These are phyloP conservation scores for Aureobasidium sp. DNA, from an alignment of 2,329 filamentous ascomycete genomes.

Conservation along the genomic window DNA sequence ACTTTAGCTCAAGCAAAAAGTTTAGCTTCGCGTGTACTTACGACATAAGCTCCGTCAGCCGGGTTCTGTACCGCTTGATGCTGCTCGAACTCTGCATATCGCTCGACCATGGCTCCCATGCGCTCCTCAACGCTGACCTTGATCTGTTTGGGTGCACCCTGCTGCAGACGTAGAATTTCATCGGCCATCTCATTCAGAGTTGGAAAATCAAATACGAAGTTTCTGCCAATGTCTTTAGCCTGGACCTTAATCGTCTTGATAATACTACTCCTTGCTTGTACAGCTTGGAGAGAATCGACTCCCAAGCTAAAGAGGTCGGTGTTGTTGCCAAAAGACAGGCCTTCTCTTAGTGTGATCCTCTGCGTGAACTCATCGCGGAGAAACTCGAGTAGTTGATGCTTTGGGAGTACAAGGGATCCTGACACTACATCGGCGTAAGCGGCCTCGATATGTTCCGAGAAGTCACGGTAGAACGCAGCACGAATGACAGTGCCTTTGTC, in stretches of 20 bases:
- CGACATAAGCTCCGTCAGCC: neutral
- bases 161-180: slow-evolving; percentile 37
- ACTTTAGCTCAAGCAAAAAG: slow-evolving; percentile 8
- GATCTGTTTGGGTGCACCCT: slow-evolving; percentile 22
- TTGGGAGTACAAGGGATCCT: slow-evolving; percentile 21
- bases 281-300: slow-evolving; percentile 53
- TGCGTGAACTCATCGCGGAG: slow-evolving; percentile 18
- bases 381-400: slow-evolving; percentile 18
- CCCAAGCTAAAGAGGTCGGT: slow-evolving; percentile 54
- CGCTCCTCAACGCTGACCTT: slow-evolving; percentile 18
- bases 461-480: slow-evolving; percentile 40
- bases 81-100: slow-evolving; percentile 28
- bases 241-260: slow-evolving; percentile 45
- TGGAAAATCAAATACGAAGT: slow-evolving; percentile 53
- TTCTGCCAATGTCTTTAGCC: slow-evolving; percentile 43
- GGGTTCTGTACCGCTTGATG: neutral
- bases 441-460: slow-evolving; percentile 39
- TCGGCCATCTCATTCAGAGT: slow-evolving; percentile 41
- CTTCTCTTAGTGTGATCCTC: slow-evolving; percentile 19
- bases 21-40: neutral
- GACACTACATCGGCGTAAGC: slow-evolving; percentile 31
- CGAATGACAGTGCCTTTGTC: slow-evolving; percentile 50
- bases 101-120: slow-evolving; percentile 26
- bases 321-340: slow-evolving; percentile 25
- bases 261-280: slow-evolving; percentile 47